Evolutionary conservation across 345 rosid genomes (phyloP).

Genomic region (Salix koriyanagi): DNA sequence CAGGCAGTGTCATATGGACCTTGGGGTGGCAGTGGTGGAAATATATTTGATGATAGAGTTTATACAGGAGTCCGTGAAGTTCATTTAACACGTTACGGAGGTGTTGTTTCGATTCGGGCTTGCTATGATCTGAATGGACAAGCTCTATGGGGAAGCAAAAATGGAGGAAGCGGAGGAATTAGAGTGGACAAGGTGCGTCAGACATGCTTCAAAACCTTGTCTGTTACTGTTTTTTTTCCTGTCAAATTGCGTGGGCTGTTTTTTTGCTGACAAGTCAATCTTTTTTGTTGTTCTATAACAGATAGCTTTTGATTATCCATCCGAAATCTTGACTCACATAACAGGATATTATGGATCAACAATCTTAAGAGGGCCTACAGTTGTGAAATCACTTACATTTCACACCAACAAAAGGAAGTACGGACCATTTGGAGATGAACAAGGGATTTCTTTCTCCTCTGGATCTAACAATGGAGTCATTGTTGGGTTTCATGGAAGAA

Average conservation of each 20-base stretch:
- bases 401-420: slow-evolving; percentile 25
- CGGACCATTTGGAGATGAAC: slow-evolving; percentile 34
- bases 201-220: neutral
- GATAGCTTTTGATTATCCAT: slow-evolving; percentile 24
- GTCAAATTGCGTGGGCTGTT: neutral
- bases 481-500: slow-evolving; percentile 31
- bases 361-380: slow-evolving; percentile 11
- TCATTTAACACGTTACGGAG: slow-evolving; percentile 18
- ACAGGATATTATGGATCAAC: slow-evolving; percentile 30
- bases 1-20: slow-evolving; percentile 17
- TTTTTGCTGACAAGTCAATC: neutral
- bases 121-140: slow-evolving; percentile 30
- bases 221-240: neutral
- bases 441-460: slow-evolving; percentile 23
- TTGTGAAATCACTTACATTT: slow-evolving; percentile 20
- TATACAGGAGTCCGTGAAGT: slow-evolving; percentile 22
- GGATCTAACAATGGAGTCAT: slow-evolving; percentile 9
- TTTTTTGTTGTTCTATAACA: slow-evolving; percentile 1
- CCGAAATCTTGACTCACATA: slow-evolving; percentile 21
- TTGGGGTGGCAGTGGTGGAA: slow-evolving; percentile 31
- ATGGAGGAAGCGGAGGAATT: slow-evolving; percentile 24
- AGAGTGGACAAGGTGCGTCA: slow-evolving; percentile 20
- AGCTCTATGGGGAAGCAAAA: slow-evolving; percentile 22
- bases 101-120: slow-evolving; percentile 15
- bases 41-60: slow-evolving; percentile 26